phyloP scores from a whole-genome alignment of 2,329 filamentous ascomycete genomes.

The Fusarium sp. region DNA sequence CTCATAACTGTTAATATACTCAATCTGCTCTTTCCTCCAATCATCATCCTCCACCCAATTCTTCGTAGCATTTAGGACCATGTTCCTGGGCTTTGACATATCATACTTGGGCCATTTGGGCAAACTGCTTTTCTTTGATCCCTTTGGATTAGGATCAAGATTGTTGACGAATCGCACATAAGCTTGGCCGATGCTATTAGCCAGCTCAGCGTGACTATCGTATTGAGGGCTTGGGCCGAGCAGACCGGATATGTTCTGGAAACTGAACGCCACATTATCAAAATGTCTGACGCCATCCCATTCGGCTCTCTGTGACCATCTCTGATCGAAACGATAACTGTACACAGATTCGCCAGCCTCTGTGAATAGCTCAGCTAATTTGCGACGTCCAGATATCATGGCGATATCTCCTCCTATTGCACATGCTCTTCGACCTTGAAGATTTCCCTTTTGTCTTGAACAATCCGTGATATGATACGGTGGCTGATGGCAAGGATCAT shows the following conservation, averaged over 20 bases:
- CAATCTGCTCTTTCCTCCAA: conserved; percentile 60
- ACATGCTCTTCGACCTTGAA: conserved; percentile 58
- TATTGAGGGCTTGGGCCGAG: conserved; percentile 59
- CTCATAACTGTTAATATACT: conserved; percentile 41
- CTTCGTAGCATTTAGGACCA: conserved; percentile 58
- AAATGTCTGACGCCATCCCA: conserved; percentile 60
- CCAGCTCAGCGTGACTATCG: conserved; percentile 52
- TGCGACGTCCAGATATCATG: conserved; percentile 60
- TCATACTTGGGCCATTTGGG: conserved; percentile 58
- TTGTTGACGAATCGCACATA: conserved; percentile 59
- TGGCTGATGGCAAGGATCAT: conserved; percentile 59
- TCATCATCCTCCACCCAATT: conserved; percentile 60
- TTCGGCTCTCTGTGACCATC: conserved; percentile 55
- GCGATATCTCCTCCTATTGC: conserved; percentile 61
- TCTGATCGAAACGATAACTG: conserved; percentile 63
- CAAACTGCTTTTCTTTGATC: conserved; percentile 39
- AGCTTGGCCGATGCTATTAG: conserved; percentile 54
- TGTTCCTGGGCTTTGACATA: conserved; percentile 54
- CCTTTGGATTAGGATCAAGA: conserved; percentile 55
- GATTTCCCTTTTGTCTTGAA: conserved; percentile 32
- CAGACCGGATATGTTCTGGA: conserved; percentile 62
- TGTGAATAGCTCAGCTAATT: conserved; percentile 57
- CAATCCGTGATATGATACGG: conserved; percentile 50
- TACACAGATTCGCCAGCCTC: conserved; percentile 53
- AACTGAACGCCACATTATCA: conserved; percentile 62